Conservation (phyloP, 2,329 filamentous ascomycete genomes). For the Penicillium sp. region DNA sequence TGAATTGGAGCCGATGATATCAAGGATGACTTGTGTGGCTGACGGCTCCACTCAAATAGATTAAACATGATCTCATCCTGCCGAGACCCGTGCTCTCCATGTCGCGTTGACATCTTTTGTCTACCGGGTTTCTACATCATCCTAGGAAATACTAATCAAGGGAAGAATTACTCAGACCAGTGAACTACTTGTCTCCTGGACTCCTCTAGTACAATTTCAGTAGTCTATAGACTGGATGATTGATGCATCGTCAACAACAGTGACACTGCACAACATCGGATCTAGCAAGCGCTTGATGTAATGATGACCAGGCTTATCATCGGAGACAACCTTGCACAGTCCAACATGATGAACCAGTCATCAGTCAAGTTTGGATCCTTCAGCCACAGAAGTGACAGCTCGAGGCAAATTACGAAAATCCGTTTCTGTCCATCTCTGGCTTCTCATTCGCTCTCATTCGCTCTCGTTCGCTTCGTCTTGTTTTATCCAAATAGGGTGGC, state of each 20-base stretch:
- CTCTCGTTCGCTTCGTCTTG: slow-evolving; percentile 11
- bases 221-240: neutral
- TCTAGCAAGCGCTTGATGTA: slow-evolving; percentile 19
- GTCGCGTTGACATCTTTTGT: neutral
- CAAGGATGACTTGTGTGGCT: slow-evolving; percentile 27
- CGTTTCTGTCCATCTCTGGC: neutral
- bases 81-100: slow-evolving; percentile 8
- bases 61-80: slow-evolving; percentile 30
- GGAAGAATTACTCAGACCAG: no score
- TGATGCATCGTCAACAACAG: neutral
- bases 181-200: no score
- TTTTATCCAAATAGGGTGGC: slow-evolving; percentile 10
- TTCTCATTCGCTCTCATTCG: no score
- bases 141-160: neutral
- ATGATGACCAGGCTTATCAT: slow-evolving; percentile 13
- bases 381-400: slow-evolving; percentile 14
- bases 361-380: neutral
- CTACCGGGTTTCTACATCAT: neutral
- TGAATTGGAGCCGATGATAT: slow-evolving; percentile 16
- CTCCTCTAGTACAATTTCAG: neutral
- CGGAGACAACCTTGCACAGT: neutral
- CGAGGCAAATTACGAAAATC: slow-evolving; percentile 14
- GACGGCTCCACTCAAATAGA: slow-evolving; percentile 27
- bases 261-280: slow-evolving; percentile 10
- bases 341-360: slow-evolving; percentile 4